Percentiles rank a stretch among this genome's conserved stretches.
Evolutionary conservation across 805 yeast species (phyloP).

Genomic region (Lipomyces starkeyi): DNA sequence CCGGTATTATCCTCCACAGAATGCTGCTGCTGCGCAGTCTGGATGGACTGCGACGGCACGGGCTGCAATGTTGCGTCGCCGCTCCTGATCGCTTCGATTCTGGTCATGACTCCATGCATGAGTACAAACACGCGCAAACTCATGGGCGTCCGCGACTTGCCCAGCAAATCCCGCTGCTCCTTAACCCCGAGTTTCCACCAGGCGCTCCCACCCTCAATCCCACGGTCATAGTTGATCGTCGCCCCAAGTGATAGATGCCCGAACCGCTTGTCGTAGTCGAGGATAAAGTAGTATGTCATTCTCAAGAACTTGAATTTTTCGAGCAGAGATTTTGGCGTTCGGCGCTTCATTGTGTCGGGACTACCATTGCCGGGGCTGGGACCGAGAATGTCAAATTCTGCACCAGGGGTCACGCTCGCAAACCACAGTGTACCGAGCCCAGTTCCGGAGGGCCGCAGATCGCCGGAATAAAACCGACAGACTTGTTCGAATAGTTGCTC

Average conservation of each 20-base stretch:
- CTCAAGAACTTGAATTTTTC: constrained; percentile 36
- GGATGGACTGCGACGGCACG: constrained; percentile 4
- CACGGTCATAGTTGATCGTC: constrained; percentile 16
- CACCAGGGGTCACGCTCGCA: constrained; percentile 10
- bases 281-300: constrained; percentile 33
- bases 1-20: neutral
- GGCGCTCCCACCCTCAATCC: constrained; percentile 17
- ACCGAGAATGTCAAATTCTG: neutral
- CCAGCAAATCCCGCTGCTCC: constrained; percentile 35
- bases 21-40: constrained; percentile 2
- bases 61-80: constrained; percentile 4
- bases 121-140: constrained; percentile 26
- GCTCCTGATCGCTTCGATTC: constrained; percentile 19
- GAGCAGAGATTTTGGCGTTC: constrained; percentile 34
- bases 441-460: neutral
- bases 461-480: constrained; percentile 30
- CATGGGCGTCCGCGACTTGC: constrained; percentile 37
- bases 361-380: neutral
- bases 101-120: constrained; percentile 33
- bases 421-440: constrained; percentile 8
- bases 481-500: constrained; percentile 34
- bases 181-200: constrained; percentile 28
- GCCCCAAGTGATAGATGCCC: constrained; percentile 20
- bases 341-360: constrained; percentile 20
- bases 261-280: constrained; percentile 31